Base-by-base conservation (phyloP, 306 rosid species). In the Ormosia emarginata region DNA sequence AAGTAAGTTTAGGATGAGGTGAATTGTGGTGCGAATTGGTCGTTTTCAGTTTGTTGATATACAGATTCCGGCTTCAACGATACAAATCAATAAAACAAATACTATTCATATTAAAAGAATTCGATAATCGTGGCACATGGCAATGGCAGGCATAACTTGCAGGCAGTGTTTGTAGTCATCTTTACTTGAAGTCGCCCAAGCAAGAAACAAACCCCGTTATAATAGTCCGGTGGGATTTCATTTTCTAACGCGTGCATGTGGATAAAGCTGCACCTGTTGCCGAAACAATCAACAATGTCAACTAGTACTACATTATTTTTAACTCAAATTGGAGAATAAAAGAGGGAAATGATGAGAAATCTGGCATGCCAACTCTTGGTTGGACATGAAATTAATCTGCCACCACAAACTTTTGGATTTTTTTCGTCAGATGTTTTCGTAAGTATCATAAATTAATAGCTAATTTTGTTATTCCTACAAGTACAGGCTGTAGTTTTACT, bases 201-300 rank as follows among this genome's bases (percentile, higher is more conserved):
- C n/a, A 63, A 52, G 18, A 36, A 83, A 62, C 63, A 62, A 83
- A 40, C 8, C 7, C 4, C 0, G 8, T n/a, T 44, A 18, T 24
- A 56, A 84, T 66, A 72, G 2, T 64, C 3, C 8, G 11, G 7
- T 50, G 14, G 14, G 30, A 67, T 84, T 66, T 80, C 49, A 2
- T 64, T 78, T 78, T 32, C 56, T 56, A 72, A 49, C 75, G 15
- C 72, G 46, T 73, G 67, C 84, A 64, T 46, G 83, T 44, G 62
- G 39, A 55, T 34, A 78, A 55, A 77, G 75, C 57, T 52, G 46
- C n/a, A 11, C 24, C 41, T 78, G 77, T 46, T 40, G 71, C 66
- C 59, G 3, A 74, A 74, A 32, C 39, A 41, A 30, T 81, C 40
- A 30, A 30, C 74, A 15, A 57, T 56, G 52, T 63, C 43, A 3